Evolutionary conservation across 805 yeast species (phyloP).

Genomic region (Candida stauntonica): DNA sequence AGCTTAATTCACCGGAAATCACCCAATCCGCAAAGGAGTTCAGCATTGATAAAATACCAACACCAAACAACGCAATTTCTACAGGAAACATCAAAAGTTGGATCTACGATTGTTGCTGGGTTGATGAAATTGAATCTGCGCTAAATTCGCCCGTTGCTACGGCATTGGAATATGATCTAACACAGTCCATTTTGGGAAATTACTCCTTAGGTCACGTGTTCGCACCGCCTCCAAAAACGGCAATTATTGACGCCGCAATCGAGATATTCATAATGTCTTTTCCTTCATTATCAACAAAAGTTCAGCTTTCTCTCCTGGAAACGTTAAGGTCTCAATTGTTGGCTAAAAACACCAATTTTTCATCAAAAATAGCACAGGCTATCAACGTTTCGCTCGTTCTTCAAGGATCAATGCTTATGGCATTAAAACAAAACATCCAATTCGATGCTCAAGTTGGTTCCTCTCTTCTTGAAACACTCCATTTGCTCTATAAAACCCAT

Average conservation of each 20-base stretch:
- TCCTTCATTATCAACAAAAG: slow-evolving; percentile 66
- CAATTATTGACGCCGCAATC: slow-evolving; percentile 72
- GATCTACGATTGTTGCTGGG: slow-evolving; percentile 32
- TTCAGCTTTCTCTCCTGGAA: slow-evolving; percentile 86
- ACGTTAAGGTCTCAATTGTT: slow-evolving; percentile 57
- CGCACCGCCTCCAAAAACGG: slow-evolving; percentile 43
- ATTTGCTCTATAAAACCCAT: slow-evolving; percentile 22
- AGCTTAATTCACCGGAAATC: slow-evolving; percentile 16
- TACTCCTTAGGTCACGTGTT: slow-evolving; percentile 33
- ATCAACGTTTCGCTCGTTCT: slow-evolving; percentile 64
- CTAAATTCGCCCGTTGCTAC: slow-evolving; percentile 36
- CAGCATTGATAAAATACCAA: slow-evolving; percentile 15
- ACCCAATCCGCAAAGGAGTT: slow-evolving; percentile 10
- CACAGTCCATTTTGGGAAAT: slow-evolving; percentile 24
- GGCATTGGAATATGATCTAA: slow-evolving; percentile 39
- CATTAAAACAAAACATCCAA: slow-evolving; percentile 17
- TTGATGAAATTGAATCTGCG: slow-evolving; percentile 31
- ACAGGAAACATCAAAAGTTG: slow-evolving; percentile 29
- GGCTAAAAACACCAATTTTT: slow-evolving; percentile 32
- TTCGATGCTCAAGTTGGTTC: slow-evolving; percentile 37
- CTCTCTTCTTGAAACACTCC: slow-evolving; percentile 47
- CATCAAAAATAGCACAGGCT: slow-evolving; percentile 44
- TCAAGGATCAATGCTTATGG: slow-evolving; percentile 40
- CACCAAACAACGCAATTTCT: slow-evolving; percentile 30
- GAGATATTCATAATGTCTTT: slow-evolving; percentile 69